A percentile compares a stretch with the other conserved stretches of the same genome.
phyloP scores from a whole-genome alignment of 805 yeast species.

The Candida michaelii region DNA sequence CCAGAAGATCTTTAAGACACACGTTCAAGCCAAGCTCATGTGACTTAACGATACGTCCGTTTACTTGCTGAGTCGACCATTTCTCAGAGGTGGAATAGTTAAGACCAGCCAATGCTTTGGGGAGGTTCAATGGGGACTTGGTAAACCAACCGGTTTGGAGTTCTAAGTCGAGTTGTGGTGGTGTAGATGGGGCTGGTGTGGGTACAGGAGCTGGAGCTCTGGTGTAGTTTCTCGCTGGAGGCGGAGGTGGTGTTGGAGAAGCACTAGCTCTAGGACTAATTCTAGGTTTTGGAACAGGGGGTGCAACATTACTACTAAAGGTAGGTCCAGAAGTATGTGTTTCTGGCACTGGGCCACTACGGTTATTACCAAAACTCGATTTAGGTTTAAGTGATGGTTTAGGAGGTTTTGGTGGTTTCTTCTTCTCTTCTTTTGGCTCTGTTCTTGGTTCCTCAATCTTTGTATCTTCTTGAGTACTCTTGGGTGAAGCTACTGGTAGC shows the following conservation, averaged over 20 bases:
- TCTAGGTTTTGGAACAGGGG: not conserved
- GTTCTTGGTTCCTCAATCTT: not conserved
- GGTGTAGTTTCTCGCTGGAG: conserved; percentile 27
- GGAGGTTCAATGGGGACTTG: conserved; percentile 26
- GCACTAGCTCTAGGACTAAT: not conserved
- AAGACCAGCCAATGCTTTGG: conserved; percentile 36
- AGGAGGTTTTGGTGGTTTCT: conserved; percentile 13
- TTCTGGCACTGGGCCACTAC: too few species aligned
- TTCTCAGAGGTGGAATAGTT: conserved; percentile 28
- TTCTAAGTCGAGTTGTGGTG: conserved; percentile 44
- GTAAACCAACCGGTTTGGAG: conserved; percentile 49
- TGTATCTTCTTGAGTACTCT: too few species aligned
- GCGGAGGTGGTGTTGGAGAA: conserved; percentile 27
- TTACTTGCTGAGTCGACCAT: conserved; percentile 11
- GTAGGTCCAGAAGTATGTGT: too few species aligned
- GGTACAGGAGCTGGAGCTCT: conserved; percentile 17
- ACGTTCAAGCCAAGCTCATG: conserved; percentile 31
- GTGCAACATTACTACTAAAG: too few species aligned
- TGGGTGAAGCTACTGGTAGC: too few species aligned
- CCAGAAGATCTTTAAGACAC: conserved; percentile 45
- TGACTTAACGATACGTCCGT: conserved; percentile 9
- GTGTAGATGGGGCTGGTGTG: conserved; percentile 15
- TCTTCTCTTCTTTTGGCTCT: conserved; percentile 6
- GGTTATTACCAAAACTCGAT: conserved; percentile 4
- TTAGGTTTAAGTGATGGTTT: conserved; percentile 14